Percentiles rank a stretch among this genome's conserved stretches.
These are phyloP conservation scores for Chrysoporthe austroafricana DNA, from an alignment of 2,329 filamentous ascomycete species.

Conservation along the genomic window DNA sequence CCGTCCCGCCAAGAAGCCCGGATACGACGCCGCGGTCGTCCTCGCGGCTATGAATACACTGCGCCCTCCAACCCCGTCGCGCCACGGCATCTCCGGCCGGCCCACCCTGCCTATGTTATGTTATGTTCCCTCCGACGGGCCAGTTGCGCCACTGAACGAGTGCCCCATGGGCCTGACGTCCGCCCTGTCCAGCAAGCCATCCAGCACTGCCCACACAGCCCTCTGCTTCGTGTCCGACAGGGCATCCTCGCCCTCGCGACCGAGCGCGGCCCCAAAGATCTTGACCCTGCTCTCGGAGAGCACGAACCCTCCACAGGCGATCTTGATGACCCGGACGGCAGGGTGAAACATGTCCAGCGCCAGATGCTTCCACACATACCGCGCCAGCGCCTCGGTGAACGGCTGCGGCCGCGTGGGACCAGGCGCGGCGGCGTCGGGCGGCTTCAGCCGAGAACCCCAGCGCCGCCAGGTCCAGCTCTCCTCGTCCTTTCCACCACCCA, in stretches of 20 bases:
- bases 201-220: constrained; percentile 22
- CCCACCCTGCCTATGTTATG: not conserved
- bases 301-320: constrained; percentile 61
- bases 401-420: constrained; percentile 38
- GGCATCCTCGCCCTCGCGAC: not conserved
- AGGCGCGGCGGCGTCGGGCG: not conserved
- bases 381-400: constrained; percentile 54
- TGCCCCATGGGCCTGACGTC: not conserved
- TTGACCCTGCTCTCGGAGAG: constrained; percentile 58
- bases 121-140: not conserved
- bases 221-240: constrained; percentile 19
- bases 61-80: no score
- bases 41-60: no score
- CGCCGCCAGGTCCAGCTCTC: constrained; percentile 58
- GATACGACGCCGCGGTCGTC: no score
- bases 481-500: constrained; percentile 52
- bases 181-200: constrained; percentile 23
- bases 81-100: no score
- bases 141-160: not conserved
- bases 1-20: no score
- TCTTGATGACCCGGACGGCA: constrained; percentile 54
- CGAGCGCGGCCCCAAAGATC: constrained; percentile 39
- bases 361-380: constrained; percentile 56
- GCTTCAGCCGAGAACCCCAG: not conserved
- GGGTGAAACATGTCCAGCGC: constrained; percentile 60